These are phyloP conservation scores for Juglanconis sp. DNA, from an alignment of 2,329 filamentous ascomycete genomes.

Conservation along the genomic window DNA sequence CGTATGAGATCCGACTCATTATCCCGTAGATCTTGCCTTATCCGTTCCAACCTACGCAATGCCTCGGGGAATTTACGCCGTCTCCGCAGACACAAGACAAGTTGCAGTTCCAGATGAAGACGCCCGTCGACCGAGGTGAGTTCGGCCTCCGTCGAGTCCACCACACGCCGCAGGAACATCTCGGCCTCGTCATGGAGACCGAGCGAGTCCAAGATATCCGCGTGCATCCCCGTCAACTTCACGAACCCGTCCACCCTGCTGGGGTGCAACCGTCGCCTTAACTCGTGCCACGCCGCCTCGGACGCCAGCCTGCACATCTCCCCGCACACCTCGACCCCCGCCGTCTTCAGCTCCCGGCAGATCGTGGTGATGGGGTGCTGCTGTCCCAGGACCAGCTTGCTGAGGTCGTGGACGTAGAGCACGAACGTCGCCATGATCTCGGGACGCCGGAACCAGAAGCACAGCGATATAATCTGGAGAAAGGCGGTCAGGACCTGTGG, in stretches of 20 bases:
- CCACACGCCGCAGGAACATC: slow-evolving; percentile 1
- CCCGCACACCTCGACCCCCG: neutral
- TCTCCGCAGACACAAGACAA: slow-evolving; percentile 9
- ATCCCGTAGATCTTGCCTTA: slow-evolving; percentile 3
- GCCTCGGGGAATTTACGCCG: slow-evolving; percentile 8
- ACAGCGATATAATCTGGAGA: slow-evolving; percentile 8
- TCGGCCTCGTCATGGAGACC: slow-evolving; percentile 7
- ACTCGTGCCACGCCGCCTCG: slow-evolving; percentile 10
- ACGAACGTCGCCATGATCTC: slow-evolving; percentile 11
- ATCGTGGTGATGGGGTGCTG: slow-evolving; percentile 2
- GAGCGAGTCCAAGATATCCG: slow-evolving; percentile 10
- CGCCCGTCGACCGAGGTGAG: slow-evolving; percentile 1
- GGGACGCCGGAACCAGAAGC: slow-evolving; percentile 4
- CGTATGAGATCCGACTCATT: slow-evolving; percentile 1
- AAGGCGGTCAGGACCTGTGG: slow-evolving; percentile 4
- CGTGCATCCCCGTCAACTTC: slow-evolving; percentile 3
- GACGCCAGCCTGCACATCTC: slow-evolving; percentile 6
- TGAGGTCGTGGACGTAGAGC: slow-evolving; percentile 7
- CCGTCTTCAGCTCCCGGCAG: neutral
- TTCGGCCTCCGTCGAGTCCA: neutral
- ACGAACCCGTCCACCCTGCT: neutral
- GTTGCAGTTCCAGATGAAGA: slow-evolving; percentile 11
- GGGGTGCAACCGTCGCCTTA: slow-evolving; percentile 1
- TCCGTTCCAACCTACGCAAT: neutral
- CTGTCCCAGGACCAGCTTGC: neutral